Evolutionary conservation across 345 rosid genomes (phyloP).

Genomic region (Adansonia digitata): DNA sequence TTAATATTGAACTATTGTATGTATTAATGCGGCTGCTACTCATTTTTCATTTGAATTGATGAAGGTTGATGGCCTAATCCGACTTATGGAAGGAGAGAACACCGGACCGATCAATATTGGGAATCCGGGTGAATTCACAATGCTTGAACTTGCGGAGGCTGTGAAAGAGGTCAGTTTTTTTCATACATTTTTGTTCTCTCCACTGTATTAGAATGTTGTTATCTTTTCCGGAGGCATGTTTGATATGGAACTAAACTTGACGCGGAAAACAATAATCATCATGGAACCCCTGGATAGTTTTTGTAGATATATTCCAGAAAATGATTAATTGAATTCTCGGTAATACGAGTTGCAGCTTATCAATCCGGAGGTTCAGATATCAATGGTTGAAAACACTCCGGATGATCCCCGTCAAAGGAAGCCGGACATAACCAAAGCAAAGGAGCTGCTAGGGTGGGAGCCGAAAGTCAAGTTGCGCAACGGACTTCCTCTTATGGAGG

Average conservation of each 20-base stretch:
- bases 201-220: neutral
- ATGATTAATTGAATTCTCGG: neutral
- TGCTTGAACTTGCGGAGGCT: slow-evolving; percentile 79
- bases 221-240: neutral
- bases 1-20: neutral
- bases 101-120: slow-evolving; percentile 93
- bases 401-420: slow-evolving; percentile 96
- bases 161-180: slow-evolving; percentile 73
- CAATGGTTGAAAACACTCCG: slow-evolving; percentile 78
- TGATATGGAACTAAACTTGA: neutral
- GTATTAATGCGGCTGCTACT: neutral
- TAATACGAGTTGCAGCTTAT: slow-evolving; percentile 49
- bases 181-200: neutral
- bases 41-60: neutral
- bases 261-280: neutral
- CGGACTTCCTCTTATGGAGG: slow-evolving; percentile 95
- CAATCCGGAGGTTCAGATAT: slow-evolving; percentile 65
- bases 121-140: slow-evolving; percentile 91
- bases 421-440: slow-evolving; percentile 82
- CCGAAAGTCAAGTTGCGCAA: slow-evolving; percentile 79
- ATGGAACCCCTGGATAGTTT: neutral
- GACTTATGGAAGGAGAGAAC: slow-evolving; percentile 90
- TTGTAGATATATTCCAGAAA: neutral
- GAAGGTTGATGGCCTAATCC: slow-evolving; percentile 90
- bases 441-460: slow-evolving; percentile 83